Percentiles rank a stretch among this genome's conserved stretches.
Evolutionary conservation across 1,284 basidiomycete genomes (phyloP).

Genomic region (Tilletia walkeri): DNA sequence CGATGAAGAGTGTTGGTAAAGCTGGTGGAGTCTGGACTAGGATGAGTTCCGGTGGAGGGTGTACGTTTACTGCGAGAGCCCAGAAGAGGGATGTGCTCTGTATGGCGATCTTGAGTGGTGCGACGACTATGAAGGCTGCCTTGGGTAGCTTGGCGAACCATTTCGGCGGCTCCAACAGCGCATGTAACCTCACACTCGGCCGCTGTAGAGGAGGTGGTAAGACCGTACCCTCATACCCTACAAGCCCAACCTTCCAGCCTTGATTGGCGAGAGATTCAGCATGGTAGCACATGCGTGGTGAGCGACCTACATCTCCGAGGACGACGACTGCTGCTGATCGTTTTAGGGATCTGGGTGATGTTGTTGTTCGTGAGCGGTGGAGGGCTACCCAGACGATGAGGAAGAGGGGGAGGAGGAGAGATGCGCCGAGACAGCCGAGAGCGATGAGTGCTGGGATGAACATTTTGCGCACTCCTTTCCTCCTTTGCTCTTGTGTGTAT

Average conservation of each 20-base stretch:
- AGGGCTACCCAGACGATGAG: slow-evolving; percentile 40
- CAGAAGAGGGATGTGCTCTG: slow-evolving; percentile 39
- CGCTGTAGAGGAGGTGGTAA: slow-evolving; percentile 35
- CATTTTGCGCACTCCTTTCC: not conserved
- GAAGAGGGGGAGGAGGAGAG: slow-evolving; percentile 30
- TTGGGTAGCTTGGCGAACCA: slow-evolving; percentile 63
- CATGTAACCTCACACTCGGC: slow-evolving; percentile 54
- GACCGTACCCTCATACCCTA: slow-evolving; percentile 76
- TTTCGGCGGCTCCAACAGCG: slow-evolving; percentile 67
- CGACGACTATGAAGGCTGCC: slow-evolving; percentile 68
- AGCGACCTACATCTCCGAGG: slow-evolving; percentile 90
- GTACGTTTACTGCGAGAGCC: slow-evolving; percentile 60
- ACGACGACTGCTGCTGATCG: slow-evolving; percentile 75
- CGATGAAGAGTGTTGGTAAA: slow-evolving; percentile 85
- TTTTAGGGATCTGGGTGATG: slow-evolving; percentile 27
- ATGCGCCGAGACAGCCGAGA: not conserved
- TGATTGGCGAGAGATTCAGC: slow-evolving; percentile 82
- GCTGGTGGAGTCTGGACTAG: slow-evolving; percentile 94
- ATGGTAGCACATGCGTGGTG: slow-evolving; percentile 98
- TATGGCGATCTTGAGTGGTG: slow-evolving; percentile 71
- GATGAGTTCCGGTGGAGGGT: slow-evolving; percentile 75
- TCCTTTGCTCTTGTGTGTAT: too few species aligned
- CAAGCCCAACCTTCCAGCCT: slow-evolving; percentile 74
- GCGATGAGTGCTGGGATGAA: slow-evolving; percentile 12
- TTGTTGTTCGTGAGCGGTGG: slow-evolving; percentile 29